phyloP scores from a whole-genome alignment of 2,329 filamentous ascomycete species.

The Cladosporium sphaerospermum region DNA sequence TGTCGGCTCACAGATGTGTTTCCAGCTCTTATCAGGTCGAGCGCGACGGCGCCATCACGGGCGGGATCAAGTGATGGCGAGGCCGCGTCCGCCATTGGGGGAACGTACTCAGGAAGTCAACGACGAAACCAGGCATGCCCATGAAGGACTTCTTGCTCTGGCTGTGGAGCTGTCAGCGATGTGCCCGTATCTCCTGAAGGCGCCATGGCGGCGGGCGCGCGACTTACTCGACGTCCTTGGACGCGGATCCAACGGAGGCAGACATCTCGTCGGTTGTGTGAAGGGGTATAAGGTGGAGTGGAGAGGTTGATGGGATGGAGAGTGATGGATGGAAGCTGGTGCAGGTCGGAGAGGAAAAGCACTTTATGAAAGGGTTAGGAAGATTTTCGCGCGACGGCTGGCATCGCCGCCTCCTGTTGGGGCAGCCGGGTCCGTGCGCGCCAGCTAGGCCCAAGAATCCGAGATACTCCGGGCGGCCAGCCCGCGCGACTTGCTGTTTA shows the following conservation, averaged over 20 bases:
- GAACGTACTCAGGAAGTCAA: slow-evolving; percentile 97
- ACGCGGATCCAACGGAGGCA: slow-evolving; percentile 7
- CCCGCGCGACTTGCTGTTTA: too few species aligned
- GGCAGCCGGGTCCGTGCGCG: too few species aligned
- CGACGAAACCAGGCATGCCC: slow-evolving; percentile 65
- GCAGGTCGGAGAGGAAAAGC: neutral
- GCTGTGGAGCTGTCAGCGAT: slow-evolving; percentile 9
- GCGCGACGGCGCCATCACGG: slow-evolving; percentile 5
- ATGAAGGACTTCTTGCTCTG: slow-evolving; percentile 17
- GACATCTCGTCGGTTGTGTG: slow-evolving; percentile 7
- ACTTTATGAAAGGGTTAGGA: slow-evolving; percentile 4
- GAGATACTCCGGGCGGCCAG: too few species aligned
- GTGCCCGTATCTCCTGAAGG: neutral
- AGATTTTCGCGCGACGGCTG: slow-evolving; percentile 4
- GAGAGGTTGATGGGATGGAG: slow-evolving; percentile 7
- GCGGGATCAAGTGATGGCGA: neutral
- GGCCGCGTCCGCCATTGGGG: neutral
- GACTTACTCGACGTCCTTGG: slow-evolving; percentile 12
- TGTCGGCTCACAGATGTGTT: slow-evolving; percentile 16
- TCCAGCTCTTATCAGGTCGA: slow-evolving; percentile 27
- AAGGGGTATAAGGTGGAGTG: slow-evolving; percentile 6
- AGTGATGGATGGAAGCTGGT: slow-evolving; percentile 3
- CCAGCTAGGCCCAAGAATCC: too few species aligned
- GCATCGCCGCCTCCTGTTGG: too few species aligned
- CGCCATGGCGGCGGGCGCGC: neutral